These are phyloP conservation scores for Santalum album DNA, from an alignment of 164 flowering plant genomes.

Conservation along the genomic window DNA sequence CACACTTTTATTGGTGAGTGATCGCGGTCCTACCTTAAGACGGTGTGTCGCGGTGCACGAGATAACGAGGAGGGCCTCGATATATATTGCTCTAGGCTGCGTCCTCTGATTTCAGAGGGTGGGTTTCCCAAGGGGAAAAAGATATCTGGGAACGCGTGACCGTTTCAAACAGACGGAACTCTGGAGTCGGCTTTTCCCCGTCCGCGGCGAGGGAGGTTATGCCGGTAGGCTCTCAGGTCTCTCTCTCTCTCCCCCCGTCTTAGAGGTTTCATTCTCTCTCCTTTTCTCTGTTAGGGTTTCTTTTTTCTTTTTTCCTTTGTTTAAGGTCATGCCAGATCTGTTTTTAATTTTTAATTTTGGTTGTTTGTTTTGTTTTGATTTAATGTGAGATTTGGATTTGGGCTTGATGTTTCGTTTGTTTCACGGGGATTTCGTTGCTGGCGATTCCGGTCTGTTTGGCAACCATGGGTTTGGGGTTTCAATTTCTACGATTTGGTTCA, in stretches of 20 bases:
- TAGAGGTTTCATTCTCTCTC: too few species aligned
- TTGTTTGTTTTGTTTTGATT: neutral
- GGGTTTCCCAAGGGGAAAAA: neutral
- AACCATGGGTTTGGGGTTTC: neutral
- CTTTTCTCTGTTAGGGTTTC: neutral
- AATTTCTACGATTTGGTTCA: neutral
- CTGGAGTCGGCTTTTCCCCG: slow-evolving; percentile 41
- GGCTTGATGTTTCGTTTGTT: neutral
- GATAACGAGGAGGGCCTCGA: too few species aligned
- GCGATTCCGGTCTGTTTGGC: neutral
- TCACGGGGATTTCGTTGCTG: neutral
- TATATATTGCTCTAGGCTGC: too few species aligned
- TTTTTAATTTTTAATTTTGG: neutral
- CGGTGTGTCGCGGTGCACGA: too few species aligned
- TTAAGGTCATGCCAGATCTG: neutral
- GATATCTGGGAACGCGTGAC: neutral
- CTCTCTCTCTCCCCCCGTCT: neutral
- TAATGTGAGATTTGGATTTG: too few species aligned
- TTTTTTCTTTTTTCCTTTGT: too few species aligned
- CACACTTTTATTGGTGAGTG: too few species aligned
- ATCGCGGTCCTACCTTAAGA: too few species aligned
- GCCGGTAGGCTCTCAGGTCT: slow-evolving; percentile 48
- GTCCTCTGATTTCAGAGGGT: too few species aligned
- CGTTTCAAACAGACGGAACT: slow-evolving; percentile 14
- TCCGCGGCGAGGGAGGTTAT: slow-evolving; percentile 45